phyloP scores from a whole-genome alignment of 73 alveolate species.

The Paraurostyla sp. region DNA sequence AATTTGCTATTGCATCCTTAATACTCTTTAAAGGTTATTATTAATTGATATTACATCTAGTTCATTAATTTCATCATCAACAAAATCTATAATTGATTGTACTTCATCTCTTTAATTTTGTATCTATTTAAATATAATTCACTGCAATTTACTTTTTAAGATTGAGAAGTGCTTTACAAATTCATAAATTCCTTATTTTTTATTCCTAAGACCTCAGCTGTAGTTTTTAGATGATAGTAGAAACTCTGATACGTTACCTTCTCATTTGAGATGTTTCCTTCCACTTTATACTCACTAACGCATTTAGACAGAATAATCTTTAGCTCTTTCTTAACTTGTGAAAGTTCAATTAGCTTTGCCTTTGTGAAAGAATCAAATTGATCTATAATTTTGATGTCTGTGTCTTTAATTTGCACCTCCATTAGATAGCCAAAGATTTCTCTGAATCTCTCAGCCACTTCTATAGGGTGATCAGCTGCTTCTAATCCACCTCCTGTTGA shows the following conservation, averaged over 20 bases:
- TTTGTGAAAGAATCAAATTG: constrained; percentile 28
- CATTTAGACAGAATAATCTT: background rate
- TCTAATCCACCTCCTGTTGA: background rate
- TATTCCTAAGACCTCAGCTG: constrained; percentile 46
- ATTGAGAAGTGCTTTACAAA: constrained; percentile 2
- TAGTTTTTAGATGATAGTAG: constrained; percentile 33
- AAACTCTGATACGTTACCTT: constrained; percentile 53
- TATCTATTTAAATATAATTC: background rate
- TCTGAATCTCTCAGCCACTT: constrained; percentile 39
- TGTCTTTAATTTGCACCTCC: constrained; percentile 27
- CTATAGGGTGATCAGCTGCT: constrained; percentile 31
- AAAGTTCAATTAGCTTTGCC: background rate
- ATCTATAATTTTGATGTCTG: constrained; percentile 39
- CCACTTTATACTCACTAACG: background rate
- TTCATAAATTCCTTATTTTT: constrained; percentile 52
- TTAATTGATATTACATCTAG: background rate
- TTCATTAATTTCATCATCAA: constrained; percentile 48
- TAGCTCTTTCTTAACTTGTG: background rate
- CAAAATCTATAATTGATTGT: background rate
- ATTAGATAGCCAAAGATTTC: constrained; percentile 37
- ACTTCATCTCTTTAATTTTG: constrained; percentile 42
- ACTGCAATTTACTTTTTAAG: constrained; percentile 12
- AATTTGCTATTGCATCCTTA: constrained; percentile 32
- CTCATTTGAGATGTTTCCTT: constrained; percentile 29
- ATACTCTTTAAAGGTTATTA: background rate